A percentile compares a stretch with the other conserved stretches of the same genome.
Evolutionary conservation across 371 early-diverging fungal species (phyloP).

Genomic region (Zopfochytrium polystomum): DNA sequence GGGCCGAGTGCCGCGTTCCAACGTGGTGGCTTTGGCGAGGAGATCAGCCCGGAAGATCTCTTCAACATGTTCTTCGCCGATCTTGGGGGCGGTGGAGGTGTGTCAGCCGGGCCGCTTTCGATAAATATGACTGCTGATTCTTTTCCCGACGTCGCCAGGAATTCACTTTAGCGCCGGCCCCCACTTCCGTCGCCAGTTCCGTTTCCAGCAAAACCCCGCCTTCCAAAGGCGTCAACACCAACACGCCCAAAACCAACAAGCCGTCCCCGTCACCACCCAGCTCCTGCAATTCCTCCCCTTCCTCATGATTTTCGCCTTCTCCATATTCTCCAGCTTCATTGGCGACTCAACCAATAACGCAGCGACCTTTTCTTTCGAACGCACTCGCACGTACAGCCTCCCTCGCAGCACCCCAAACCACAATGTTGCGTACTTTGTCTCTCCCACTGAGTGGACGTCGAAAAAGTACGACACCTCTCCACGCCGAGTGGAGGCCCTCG

Average conservation of each 20-base stretch:
- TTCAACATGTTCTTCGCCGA: slow-evolving; percentile 88
- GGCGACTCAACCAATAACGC: slow-evolving; percentile 19
- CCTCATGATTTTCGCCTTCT: slow-evolving; percentile 52
- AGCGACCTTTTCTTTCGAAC: slow-evolving; percentile 16
- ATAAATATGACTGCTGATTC: neutral
- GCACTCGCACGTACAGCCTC: slow-evolving; percentile 10
- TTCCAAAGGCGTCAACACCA: slow-evolving; percentile 27
- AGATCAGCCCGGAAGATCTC: slow-evolving; percentile 84
- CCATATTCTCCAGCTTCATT: slow-evolving; percentile 36
- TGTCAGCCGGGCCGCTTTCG: neutral
- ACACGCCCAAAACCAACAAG: slow-evolving; percentile 21
- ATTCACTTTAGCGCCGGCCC: slow-evolving; percentile 20
- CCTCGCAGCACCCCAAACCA: slow-evolving; percentile 9
- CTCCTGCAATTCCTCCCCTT: slow-evolving; percentile 54
- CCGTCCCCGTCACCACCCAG: slow-evolving; percentile 7
- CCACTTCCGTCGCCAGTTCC: slow-evolving; percentile 27
- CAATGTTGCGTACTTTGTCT: slow-evolving; percentile 14
- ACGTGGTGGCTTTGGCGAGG: slow-evolving; percentile 37
- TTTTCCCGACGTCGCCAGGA: slow-evolving; percentile 10
- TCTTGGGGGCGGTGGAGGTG: slow-evolving; percentile 20
- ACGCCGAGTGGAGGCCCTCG: slow-evolving; percentile 10
- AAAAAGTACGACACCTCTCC: slow-evolving; percentile 19
- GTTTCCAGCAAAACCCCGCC: slow-evolving; percentile 35
- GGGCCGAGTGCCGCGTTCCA: slow-evolving; percentile 20
- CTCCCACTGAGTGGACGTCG: slow-evolving; percentile 6